A percentile compares a stretch with the other conserved stretches of the same genome.
phyloP scores from a whole-genome alignment of 805 yeast genomes.

The Wickerhamiella vanderwaltii region DNA sequence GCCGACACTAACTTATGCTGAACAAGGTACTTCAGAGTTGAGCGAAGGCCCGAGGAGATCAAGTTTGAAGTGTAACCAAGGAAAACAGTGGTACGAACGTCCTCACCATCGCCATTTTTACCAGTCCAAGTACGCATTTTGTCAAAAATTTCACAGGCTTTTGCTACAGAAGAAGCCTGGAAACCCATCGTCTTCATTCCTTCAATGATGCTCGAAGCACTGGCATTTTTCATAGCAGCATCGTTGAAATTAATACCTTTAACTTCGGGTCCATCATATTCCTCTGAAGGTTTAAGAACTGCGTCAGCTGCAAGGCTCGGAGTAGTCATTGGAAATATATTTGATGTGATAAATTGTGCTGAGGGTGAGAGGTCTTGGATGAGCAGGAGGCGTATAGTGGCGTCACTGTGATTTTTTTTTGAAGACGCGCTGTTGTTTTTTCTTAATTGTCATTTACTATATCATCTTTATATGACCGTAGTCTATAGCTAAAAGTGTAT shows the following conservation, averaged over 20 bases:
- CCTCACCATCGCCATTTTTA: conserved; percentile 42
- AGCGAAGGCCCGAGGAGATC: conserved; percentile 89
- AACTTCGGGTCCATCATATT: conserved; percentile 65
- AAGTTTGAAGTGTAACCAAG: conserved; percentile 94
- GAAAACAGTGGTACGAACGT: conserved; percentile 78
- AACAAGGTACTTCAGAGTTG: conserved; percentile 75
- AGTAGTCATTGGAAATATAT: background rate
- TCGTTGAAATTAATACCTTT: conserved; percentile 82
- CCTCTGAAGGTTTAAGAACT: conserved; percentile 73
- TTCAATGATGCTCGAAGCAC: conserved; percentile 63
- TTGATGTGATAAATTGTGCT: background rate
- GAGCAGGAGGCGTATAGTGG: background rate
- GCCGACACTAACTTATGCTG: conserved; percentile 93
- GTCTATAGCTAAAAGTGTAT: too few species aligned
- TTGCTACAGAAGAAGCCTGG: conserved; percentile 78
- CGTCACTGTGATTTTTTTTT: background rate
- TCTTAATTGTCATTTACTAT: too few species aligned
- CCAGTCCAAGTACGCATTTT: conserved; percentile 94
- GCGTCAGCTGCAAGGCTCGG: conserved; percentile 84
- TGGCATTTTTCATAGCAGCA: conserved; percentile 60
- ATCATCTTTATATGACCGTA: too few species aligned
- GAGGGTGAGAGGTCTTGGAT: background rate
- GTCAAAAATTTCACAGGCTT: conserved; percentile 85
- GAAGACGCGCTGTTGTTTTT: too few species aligned
- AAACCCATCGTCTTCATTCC: conserved; percentile 95